Evolutionary conservation across 805 yeast genomes (phyloP), one percentile per base, ranked within the genome.

Genomic region (Myxozyma mucilagina): DNA sequence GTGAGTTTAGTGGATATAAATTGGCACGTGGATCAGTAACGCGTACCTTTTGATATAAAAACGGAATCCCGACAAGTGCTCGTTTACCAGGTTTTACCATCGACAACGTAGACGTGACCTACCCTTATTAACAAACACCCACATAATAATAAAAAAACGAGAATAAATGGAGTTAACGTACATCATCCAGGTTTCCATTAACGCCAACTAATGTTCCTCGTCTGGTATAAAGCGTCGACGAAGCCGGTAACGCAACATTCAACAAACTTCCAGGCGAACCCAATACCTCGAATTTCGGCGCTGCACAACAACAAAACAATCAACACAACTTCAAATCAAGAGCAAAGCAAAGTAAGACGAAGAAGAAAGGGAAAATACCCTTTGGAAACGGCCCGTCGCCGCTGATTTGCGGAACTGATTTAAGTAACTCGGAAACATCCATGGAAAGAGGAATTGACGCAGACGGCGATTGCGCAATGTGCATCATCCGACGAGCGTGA

Each of bases 401-500:
- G 48, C 63, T 61, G 45, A 68, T 41, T 36, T 57, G 59, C n/a
- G 70, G 70, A 5, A 68, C 64, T 29, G 60, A 53, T 35, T 58
- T 47, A 34, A 68, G 60, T 18, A 61, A 53, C 5, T 64, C 64
- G 11, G 70, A 60, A 9, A 68, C 68, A 54, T 68, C 71, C 59
- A 64, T 61, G 4, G 71, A 69, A 41, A 61, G 47, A 24, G 66
- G 69, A 31, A 66, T 45, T 47, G 68, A 66, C 34, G 67, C 68
- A 6, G 66, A 52, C 9, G 92, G 93, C 42, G 96, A 57, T 51
- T 67, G 69, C 18, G 64, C 64, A 48, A 67, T 63, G 42, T 67
- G 70, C 42, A 63, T 51, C 13, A 49, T 45, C 43, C 68, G 56
- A 11, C 32, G 41, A 20, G 13, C 10, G 13, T 18, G 35, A 13